Evolutionary conservation across 306 rosid species (phyloP), one percentile per base, ranked within the genome.

Genomic region (Vigna reflexopilosa): DNA sequence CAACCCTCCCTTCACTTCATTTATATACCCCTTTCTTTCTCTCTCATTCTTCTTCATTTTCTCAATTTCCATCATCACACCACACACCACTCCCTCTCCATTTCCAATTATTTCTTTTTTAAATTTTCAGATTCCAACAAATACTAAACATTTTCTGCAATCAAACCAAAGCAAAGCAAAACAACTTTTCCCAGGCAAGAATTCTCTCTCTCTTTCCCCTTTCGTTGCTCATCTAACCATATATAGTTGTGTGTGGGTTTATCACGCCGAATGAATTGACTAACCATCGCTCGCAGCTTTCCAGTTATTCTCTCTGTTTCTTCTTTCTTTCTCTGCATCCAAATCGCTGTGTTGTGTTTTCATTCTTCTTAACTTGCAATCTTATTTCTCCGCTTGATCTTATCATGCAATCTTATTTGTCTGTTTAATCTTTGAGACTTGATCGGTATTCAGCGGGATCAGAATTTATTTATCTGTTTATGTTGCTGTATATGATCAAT

Each of bases 141-240:
- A 67, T 6, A 57, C 6, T 19, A 59, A 67, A 56, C 82, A 70
- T 52, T 85, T 77, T 62, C 68, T 79, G 6, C 82, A 76, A 11
- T 3, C 80, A 76, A 84, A 79, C 16, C 50, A 45, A 45, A 45
- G 3, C 50, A 45, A 45, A 45, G 76, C 58, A 69, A 61, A 50
- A 44, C 82, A 51, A 30, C 69, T 82, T 83, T 55, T 72, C 67
- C 77, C 85, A 86, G 93, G 96, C 67, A 89, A 84, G 80, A 70
- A 17, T 79, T 75, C 64, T 24, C 10, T 38, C 61, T 68, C 28
- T 44, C 50, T 62, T 32, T 63, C 6, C 50, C 32, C 17, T 45
- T 28, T 3, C 30, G 20, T 61, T 48, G 55, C 52, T 44, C 30
- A 17, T 40, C 6, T 52, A 2, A 45, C 17, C 36, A 4, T 10